Evolutionary conservation across 495 filamentous ascomycete species (phyloP), one percentile per base, ranked within the genome.

Genomic region (Pyrenopolyporus hunteri): DNA sequence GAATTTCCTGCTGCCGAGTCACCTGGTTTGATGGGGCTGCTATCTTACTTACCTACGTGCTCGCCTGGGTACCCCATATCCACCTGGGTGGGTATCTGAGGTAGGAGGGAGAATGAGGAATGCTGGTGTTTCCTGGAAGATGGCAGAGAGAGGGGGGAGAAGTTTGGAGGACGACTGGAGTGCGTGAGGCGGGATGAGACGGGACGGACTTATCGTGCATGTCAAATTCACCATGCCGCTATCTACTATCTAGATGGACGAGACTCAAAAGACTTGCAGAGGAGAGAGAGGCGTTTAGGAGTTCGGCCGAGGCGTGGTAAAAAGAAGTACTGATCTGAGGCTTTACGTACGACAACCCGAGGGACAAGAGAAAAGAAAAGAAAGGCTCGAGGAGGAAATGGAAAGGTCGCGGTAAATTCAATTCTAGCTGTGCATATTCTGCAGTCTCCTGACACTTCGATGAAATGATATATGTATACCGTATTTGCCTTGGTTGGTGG

Each of bases 1-100:
- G 39, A 98, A 98, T 72, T 98, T 98, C 69, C 78, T 98, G 63
- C 76, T 98, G 70, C 94, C 94, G 13, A 93, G 88, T 67, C 94
- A 98, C 78, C 74, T 98, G 67, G 94, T 91, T 48, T 83, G 71
- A 76, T 16, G 5, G 22, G n/a, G 19, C 4, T 56, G 5, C 26
- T 9, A 4, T 29, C 26, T 29, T 9, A 4, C n/a, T n/a, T n/a
- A n/a, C n/a, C n/a, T n/a, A n/a, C n/a, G n/a, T n/a, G n/a, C n/a
- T n/a, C n/a, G n/a, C n/a, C n/a, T n/a, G n/a, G n/a, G n/a, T n/a
- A n/a, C n/a, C n/a, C n/a, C n/a, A n/a, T n/a, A n/a, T n/a, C n/a
- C n/a, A n/a, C n/a, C n/a, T n/a, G n/a, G n/a, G n/a, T n/a, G n/a
- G n/a, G n/a, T n/a, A n/a, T n/a, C n/a, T n/a, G n/a, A n/a, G n/a